These are phyloP conservation scores for Myxozyma lipomycoides DNA, from an alignment of 805 yeast species.

Conservation along the genomic window DNA sequence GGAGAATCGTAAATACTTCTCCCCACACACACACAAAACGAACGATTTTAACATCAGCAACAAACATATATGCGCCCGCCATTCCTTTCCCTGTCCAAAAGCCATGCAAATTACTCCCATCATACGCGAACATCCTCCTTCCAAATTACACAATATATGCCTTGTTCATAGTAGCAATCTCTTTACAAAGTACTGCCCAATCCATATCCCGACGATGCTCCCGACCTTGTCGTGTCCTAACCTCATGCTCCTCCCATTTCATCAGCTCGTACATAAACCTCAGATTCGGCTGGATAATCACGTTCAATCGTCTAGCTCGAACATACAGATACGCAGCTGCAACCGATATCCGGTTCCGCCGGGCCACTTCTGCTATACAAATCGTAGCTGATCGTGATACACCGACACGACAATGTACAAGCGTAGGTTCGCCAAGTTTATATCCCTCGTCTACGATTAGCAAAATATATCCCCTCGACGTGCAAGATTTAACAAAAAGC, in stretches of 20 bases:
- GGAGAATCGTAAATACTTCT: no score
- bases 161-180: slow-evolving; percentile 70
- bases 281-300: slow-evolving; percentile 90
- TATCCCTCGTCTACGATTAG: slow-evolving; percentile 50
- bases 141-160: slow-evolving; percentile 47
- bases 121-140: background rate
- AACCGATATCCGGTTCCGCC: slow-evolving; percentile 58
- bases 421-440: slow-evolving; percentile 45
- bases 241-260: slow-evolving; percentile 54
- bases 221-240: slow-evolving; percentile 30
- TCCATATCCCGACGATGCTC: slow-evolving; percentile 59
- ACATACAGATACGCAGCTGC: slow-evolving; percentile 82
- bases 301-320: slow-evolving; percentile 83
- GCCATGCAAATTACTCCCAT: background rate
- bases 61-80: background rate
- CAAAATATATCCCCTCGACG: background rate
- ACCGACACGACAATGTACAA: slow-evolving; percentile 94
- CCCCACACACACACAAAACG: no score
- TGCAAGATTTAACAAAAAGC: background rate
- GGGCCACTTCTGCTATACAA: slow-evolving; percentile 93
- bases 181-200: slow-evolving; percentile 84
- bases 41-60: background rate
- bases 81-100: no score
- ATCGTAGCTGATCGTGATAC: slow-evolving; percentile 94
- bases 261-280: slow-evolving; percentile 87